phyloP scores from a whole-genome alignment of 106 monocot genomes.

The Posidonia australis region DNA sequence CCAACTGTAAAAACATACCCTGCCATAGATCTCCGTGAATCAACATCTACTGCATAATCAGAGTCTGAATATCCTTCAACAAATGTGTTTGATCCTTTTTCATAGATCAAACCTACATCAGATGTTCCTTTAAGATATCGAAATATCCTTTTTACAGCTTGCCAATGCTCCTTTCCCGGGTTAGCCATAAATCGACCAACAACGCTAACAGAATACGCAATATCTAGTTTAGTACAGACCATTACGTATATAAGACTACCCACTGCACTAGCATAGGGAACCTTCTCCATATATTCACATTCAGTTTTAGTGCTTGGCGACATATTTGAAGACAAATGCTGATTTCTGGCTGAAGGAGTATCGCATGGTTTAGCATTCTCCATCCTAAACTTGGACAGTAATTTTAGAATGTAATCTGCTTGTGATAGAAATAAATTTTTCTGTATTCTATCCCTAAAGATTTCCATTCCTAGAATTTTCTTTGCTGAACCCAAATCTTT shows the following conservation, averaged over 20 bases:
- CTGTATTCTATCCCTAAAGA: background rate
- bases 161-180: background rate
- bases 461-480: background rate
- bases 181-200: background rate
- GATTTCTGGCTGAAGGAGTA: background rate
- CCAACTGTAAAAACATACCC: too few relatives aligned
- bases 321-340: background rate
- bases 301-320: background rate
- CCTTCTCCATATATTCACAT: background rate
- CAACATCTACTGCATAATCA: background rate
- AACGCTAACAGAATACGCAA: background rate
- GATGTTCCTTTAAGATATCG: background rate
- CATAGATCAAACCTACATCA: background rate
- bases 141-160: background rate
- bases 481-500: background rate
- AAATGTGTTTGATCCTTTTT: background rate
- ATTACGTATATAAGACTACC: background rate
- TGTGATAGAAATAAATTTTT: background rate
- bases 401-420: background rate
- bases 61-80: background rate
- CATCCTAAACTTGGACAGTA: background rate
- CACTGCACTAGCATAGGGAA: background rate
- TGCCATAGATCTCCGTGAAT: background rate
- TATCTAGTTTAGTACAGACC: background rate
- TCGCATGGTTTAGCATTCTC: background rate